Evolutionary conservation across 164 flowering plant species (phyloP).

Genomic region (Annona cherimola): DNA sequence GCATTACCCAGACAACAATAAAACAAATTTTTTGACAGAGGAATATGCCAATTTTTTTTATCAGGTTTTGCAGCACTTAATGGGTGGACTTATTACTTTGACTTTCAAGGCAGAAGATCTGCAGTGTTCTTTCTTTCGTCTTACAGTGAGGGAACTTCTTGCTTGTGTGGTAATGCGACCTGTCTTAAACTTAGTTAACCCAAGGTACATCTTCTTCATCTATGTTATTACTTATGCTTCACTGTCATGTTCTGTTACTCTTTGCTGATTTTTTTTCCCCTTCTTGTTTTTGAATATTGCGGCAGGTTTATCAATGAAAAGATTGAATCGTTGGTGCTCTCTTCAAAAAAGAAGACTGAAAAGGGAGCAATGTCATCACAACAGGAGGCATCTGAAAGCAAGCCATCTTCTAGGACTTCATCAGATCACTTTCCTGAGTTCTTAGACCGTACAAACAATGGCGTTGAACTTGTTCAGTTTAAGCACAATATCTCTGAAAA

Average conservation of each 20-base stretch:
- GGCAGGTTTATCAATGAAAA: slow-evolving; percentile 92
- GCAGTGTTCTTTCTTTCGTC: slow-evolving; percentile 76
- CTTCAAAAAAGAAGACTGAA: slow-evolving; percentile 37
- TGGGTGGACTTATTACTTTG: slow-evolving; percentile 72
- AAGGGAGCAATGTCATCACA: slow-evolving; percentile 36
- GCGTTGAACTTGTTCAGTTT: slow-evolving; percentile 90
- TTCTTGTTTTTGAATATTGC: slow-evolving; percentile 12
- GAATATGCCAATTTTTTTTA: slow-evolving; percentile 4
- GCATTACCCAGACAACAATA: not conserved
- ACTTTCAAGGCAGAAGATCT: slow-evolving; percentile 81
- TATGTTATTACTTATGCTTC: slow-evolving; percentile 1
- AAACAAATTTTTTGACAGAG: not conserved
- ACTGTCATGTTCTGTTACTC: slow-evolving; percentile 7
- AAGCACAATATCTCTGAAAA: slow-evolving; percentile 41
- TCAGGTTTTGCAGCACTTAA: slow-evolving; percentile 92
- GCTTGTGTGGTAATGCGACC: slow-evolving; percentile 95
- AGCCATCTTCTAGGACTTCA: slow-evolving; percentile 38
- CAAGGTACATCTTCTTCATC: slow-evolving; percentile 42
- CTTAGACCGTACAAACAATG: slow-evolving; percentile 60
- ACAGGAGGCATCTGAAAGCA: slow-evolving; percentile 35
- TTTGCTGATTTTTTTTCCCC: slow-evolving; percentile 6
- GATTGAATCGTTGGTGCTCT: slow-evolving; percentile 61
- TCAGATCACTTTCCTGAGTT: slow-evolving; percentile 59
- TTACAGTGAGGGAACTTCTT: slow-evolving; percentile 79
- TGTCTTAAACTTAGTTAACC: slow-evolving; percentile 80